These are phyloP conservation scores for Globisporangium takayamanum DNA, from an alignment of 352 stramenopile genomes.

Conservation along the genomic window DNA sequence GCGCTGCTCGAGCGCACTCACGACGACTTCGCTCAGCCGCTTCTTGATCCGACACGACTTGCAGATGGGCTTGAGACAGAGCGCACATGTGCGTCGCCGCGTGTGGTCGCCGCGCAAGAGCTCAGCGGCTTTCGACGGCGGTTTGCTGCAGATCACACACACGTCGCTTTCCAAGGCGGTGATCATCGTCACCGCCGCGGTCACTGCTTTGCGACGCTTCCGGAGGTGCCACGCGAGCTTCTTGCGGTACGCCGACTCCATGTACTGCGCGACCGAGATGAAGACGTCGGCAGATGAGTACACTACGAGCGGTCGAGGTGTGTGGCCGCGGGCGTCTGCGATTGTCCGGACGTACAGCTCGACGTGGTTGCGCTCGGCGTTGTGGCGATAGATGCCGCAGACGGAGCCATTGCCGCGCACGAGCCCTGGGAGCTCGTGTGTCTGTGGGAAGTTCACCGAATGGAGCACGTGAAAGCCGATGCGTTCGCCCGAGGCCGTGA, in stretches of 20 bases:
- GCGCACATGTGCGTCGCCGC: slow-evolving; percentile 4
- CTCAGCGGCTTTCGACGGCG: neutral
- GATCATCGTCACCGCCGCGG: neutral
- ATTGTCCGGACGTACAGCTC: slow-evolving; percentile 39
- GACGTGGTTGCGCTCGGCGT: slow-evolving; percentile 14
- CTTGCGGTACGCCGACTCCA: slow-evolving; percentile 7
- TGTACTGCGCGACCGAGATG: slow-evolving; percentile 17
- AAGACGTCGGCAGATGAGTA: slow-evolving; percentile 22
- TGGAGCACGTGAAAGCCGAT: slow-evolving; percentile 32
- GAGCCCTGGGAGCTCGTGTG: slow-evolving; percentile 1
- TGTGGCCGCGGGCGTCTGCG: slow-evolving; percentile 24
- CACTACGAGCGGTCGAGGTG: slow-evolving; percentile 22
- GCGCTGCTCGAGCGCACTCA: neutral
- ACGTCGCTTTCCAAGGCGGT: neutral
- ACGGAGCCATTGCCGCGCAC: slow-evolving; percentile 35
- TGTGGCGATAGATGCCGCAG: slow-evolving; percentile 35
- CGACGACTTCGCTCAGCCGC: slow-evolving; percentile 7
- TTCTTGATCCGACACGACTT: slow-evolving; percentile 7
- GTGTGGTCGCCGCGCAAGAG: neutral
- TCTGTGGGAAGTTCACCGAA: slow-evolving; percentile 23
- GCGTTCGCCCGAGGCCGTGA: slow-evolving; percentile 18
- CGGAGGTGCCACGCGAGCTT: slow-evolving; percentile 14
- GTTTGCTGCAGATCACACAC: slow-evolving; percentile 5
- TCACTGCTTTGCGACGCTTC: neutral
- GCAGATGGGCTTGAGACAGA: slow-evolving; percentile 8